phyloP scores from a whole-genome alignment of 306 rosid genomes.

The Carpinus viminea region DNA sequence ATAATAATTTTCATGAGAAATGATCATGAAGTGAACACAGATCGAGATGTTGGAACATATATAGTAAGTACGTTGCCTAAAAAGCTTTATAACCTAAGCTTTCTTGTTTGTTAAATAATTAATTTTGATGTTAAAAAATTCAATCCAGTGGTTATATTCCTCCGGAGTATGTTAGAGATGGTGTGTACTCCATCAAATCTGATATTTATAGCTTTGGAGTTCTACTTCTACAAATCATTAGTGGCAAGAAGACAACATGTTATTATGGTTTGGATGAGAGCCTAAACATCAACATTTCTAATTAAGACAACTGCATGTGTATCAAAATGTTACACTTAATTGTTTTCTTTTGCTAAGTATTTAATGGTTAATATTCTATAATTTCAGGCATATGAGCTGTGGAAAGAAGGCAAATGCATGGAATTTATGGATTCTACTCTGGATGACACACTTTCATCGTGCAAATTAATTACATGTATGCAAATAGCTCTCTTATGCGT shows the following conservation, averaged over 20 bases:
- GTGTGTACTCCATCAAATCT: constrained; percentile 32
- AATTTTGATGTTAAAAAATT: neutral
- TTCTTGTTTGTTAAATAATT: neutral
- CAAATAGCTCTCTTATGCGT: no score
- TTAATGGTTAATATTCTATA: neutral
- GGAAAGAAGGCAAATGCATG: constrained; percentile 18
- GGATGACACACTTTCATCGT: no score
- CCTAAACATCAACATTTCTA: constrained; percentile 1
- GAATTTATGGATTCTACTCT: no score
- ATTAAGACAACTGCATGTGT: neutral
- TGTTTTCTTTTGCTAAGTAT: neutral
- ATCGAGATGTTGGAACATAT: constrained; percentile 43
- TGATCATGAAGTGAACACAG: constrained; percentile 31
- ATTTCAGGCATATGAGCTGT: constrained; percentile 37
- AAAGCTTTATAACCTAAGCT: neutral
- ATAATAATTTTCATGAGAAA: constrained; percentile 26
- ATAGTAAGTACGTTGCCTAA: constrained; percentile 4
- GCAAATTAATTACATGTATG: no score
- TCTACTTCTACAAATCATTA: constrained; percentile 40
- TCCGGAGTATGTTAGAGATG: constrained; percentile 30
- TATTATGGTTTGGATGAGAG: constrained; percentile 22
- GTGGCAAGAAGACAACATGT: constrained; percentile 22
- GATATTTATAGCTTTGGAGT: constrained; percentile 47
- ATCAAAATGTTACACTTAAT: neutral
- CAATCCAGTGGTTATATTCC: constrained; percentile 40